phyloP scores from a whole-genome alignment of 495 filamentous ascomycete genomes.

The Aspergillus mulundensis region DNA sequence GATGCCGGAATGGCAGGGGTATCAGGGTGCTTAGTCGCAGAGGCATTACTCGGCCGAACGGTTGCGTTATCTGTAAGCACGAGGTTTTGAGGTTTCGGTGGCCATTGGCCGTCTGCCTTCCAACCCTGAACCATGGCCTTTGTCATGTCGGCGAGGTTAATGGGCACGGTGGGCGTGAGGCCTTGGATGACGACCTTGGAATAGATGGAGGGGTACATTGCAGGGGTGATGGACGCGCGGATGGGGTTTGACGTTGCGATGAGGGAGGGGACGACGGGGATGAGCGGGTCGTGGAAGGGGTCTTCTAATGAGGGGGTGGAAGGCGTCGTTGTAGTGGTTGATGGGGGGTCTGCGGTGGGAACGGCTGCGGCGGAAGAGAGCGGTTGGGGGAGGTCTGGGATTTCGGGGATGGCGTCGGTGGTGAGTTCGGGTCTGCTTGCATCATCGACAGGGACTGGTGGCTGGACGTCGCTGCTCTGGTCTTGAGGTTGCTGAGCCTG shows the following conservation, averaged over 20 bases:
- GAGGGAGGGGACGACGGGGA: conserved; percentile 62
- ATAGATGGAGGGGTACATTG: conserved; percentile 79
- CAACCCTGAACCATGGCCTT: conserved; percentile 84
- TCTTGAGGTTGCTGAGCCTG: conserved; percentile 16
- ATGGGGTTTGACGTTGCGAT: conserved; percentile 66
- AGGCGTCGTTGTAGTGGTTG: conserved; percentile 13
- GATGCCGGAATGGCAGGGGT: conserved; percentile 6
- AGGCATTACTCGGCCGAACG: conserved; percentile 9
- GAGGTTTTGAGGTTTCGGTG: conserved; percentile 55
- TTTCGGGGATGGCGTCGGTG: background rate
- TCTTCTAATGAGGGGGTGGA: background rate
- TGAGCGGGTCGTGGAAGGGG: conserved; percentile 36
- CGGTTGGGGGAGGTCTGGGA: conserved; percentile 15
- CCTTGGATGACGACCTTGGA: conserved; percentile 75
- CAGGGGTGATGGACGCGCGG: conserved; percentile 65
- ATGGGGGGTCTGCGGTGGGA: conserved; percentile 6
- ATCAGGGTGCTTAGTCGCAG: conserved; percentile 7
- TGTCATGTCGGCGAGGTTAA: conserved; percentile 78
- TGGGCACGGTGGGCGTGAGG: conserved; percentile 75
- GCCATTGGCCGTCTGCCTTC: conserved; percentile 95
- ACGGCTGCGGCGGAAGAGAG: conserved; percentile 5
- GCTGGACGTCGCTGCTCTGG: conserved; percentile 22
- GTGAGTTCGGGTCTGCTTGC: background rate
- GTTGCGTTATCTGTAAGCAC: conserved; percentile 33
- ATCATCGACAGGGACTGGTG: background rate